phyloP scores from a whole-genome alignment of 495 filamentous ascomycete genomes.

The Xylaria venustula region DNA sequence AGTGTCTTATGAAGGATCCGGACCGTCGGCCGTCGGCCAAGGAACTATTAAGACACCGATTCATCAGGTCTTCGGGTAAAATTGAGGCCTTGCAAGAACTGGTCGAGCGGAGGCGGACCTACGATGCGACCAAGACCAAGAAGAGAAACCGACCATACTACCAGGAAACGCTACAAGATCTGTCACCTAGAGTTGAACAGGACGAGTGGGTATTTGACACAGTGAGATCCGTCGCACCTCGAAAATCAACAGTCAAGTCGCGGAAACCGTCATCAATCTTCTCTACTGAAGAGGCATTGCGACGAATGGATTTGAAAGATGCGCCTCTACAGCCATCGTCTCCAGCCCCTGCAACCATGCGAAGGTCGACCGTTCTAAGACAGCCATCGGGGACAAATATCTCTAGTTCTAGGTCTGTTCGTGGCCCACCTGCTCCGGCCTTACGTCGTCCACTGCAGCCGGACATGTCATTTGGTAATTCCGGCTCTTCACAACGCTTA shows the following conservation, averaged over 20 bases:
- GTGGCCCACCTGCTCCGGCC: conserved; percentile 52
- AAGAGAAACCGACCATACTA: conserved; percentile 71
- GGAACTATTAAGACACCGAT: conserved; percentile 86
- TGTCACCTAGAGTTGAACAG: conserved; percentile 64
- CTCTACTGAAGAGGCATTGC: conserved; percentile 55
- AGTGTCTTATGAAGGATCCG: conserved; percentile 88
- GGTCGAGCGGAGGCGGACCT: conserved; percentile 79
- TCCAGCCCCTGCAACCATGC: conserved; percentile 46
- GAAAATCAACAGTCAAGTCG: conserved; percentile 44
- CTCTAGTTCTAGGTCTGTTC: conserved; percentile 40
- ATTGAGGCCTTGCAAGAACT: conserved; percentile 83
- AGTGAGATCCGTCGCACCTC: conserved; percentile 60
- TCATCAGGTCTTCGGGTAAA: conserved; percentile 81
- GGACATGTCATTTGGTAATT: conserved; percentile 87
- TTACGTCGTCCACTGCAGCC: conserved; percentile 72
- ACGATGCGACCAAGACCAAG: conserved; percentile 63
- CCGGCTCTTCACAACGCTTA: conserved; percentile 80
- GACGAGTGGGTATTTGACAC: conserved; percentile 99
- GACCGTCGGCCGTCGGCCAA: conserved; percentile 80
- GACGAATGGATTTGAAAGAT: conserved; percentile 60
- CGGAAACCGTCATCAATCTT: conserved; percentile 53
- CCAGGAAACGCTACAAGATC: conserved; percentile 83
- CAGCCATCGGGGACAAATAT: conserved; percentile 52
- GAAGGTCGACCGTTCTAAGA: conserved; percentile 48
- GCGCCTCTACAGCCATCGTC: conserved; percentile 51